Evolutionary conservation across 768 basidiomycete species (phyloP).

Genomic region (Wakefieldia striispora): DNA sequence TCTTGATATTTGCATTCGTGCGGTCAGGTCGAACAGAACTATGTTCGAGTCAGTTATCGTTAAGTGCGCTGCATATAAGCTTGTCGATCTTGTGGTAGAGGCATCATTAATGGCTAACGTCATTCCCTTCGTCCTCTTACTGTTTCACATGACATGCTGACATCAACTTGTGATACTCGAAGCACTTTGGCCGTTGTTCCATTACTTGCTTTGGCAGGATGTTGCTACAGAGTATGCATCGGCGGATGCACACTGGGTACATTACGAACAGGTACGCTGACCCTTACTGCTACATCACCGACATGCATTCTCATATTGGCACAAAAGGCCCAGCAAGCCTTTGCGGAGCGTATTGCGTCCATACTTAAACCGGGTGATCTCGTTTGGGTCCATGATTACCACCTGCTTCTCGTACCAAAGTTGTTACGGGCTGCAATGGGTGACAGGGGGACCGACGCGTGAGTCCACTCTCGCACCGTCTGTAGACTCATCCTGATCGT

Average conservation of each 20-base stretch:
- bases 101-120: neutral
- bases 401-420: conserved; percentile 86
- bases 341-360: conserved; percentile 70
- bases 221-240: conserved; percentile 86
- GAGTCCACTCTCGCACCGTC: neutral
- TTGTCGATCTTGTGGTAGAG: neutral
- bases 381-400: conserved; percentile 95
- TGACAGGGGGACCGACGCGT: conserved; percentile 29
- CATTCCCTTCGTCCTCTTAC: neutral
- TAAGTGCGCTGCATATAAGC: neutral
- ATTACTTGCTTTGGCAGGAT: conserved; percentile 98
- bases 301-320: conserved; percentile 6
- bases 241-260: conserved; percentile 73
- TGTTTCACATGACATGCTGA: conserved; percentile 5
- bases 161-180: neutral
- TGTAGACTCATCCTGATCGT: neutral
- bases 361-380: conserved; percentile 88
- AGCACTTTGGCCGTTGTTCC: conserved; percentile 98
- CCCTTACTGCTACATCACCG: neutral
- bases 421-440: conserved; percentile 69
- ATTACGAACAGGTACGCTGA: conserved; percentile 27
- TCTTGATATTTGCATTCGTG: neutral
- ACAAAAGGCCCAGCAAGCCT: conserved; percentile 77
- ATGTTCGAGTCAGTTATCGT: neutral
- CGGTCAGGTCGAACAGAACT: no score